Conservation (phyloP, 345 rosid genomes). For the Syzygium grande region DNA sequence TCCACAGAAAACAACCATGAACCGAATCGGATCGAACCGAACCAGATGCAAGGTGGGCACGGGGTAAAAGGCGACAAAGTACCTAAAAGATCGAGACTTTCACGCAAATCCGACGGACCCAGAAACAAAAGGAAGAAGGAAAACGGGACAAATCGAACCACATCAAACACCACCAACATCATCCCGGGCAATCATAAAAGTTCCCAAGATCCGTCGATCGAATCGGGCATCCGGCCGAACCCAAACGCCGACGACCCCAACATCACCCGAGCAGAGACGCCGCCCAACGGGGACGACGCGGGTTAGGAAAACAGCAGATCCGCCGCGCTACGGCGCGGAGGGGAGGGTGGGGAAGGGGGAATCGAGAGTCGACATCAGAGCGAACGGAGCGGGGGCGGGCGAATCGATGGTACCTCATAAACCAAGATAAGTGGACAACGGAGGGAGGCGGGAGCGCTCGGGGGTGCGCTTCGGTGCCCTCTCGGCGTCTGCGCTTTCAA, state of each 20-base stretch:
- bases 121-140: not conserved
- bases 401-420: conserved; percentile 1
- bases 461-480: not conserved
- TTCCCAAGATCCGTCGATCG: not conserved
- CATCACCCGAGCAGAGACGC: not conserved
- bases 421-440: conserved; percentile 5
- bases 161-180: not conserved
- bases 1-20: not conserved
- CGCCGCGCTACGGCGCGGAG: not conserved
- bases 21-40: not conserved
- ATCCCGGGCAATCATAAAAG: not conserved
- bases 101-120: not conserved
- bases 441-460: not conserved
- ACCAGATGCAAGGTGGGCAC: not conserved
- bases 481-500: not conserved
- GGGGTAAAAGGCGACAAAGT: not conserved
- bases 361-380: not conserved
- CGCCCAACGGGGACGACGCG: not conserved
- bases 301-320: not conserved
- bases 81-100: not conserved
- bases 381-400: too few relatives aligned
- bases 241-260: not conserved
- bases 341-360: rapidly evolving
- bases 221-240: not conserved
- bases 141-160: not conserved